Percentiles rank a stretch among this genome's conserved stretches.
Conservation (phyloP, 208 protist genomes). For the Strigomonas galati region DNA sequence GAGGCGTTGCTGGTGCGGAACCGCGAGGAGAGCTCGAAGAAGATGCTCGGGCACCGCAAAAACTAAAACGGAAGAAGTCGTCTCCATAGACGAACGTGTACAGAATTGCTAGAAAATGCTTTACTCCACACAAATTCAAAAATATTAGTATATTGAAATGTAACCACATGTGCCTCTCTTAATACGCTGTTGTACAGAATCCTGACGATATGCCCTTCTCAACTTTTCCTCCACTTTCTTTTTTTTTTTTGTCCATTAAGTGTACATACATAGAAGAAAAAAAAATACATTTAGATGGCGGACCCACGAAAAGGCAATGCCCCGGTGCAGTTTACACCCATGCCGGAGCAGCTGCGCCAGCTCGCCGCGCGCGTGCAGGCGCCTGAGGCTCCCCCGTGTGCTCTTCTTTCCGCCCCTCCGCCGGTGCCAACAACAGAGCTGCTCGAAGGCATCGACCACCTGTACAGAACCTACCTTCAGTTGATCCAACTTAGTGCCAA, state of each 20-base stretch:
- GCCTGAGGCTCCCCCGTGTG: background rate
- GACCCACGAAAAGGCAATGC: background rate
- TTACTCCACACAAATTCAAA: too few species aligned
- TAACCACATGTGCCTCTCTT: too few species aligned
- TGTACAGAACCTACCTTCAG: slow-evolving; percentile 27
- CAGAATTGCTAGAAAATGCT: too few species aligned
- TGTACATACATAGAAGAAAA: background rate
- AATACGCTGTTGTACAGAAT: too few species aligned
- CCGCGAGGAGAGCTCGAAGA: slow-evolving; percentile 14
- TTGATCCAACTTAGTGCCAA: slow-evolving; percentile 25
- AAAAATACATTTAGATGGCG: background rate
- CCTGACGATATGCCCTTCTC: background rate
- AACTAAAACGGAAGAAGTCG: background rate
- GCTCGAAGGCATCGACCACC: slow-evolving; percentile 23
- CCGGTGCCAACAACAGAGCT: slow-evolving; percentile 31
- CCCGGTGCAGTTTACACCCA: slow-evolving; percentile 3
- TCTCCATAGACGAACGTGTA: too few species aligned
- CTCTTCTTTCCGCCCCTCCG: background rate
- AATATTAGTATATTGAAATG: too few species aligned
- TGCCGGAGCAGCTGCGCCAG: slow-evolving; percentile 4
- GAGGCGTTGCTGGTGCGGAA: slow-evolving; percentile 32
- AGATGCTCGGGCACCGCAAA: background rate
- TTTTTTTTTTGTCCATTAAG: background rate
- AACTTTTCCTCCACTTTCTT: slow-evolving; percentile 5
- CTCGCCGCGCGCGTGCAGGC: background rate